A percentile compares a stretch with the other conserved stretches of the same genome.
Evolutionary conservation across 306 rosid genomes (phyloP).

Genomic region (Lathyrus oleraceus): DNA sequence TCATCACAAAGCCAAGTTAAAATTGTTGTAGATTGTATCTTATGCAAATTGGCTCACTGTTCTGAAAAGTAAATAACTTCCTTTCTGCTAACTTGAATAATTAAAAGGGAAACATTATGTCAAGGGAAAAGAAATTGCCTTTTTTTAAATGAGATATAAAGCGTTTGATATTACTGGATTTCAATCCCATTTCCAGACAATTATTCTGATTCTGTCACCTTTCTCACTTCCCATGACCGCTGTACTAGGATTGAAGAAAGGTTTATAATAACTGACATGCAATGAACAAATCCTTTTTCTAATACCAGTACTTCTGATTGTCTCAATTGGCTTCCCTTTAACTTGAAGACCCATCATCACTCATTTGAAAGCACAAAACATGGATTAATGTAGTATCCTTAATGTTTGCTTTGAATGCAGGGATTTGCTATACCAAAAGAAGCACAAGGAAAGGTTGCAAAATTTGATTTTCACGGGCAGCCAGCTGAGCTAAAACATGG

Average conservation of each 20-base stretch:
- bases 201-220: conserved; percentile 2
- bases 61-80: neutral
- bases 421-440: conserved; percentile 94
- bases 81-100: conserved; percentile 24
- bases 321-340: conserved; percentile 26
- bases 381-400: conserved; percentile 17
- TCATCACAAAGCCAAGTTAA: conserved; percentile 3
- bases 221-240: conserved; percentile 23
- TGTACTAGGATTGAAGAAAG: neutral
- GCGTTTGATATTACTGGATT: conserved; percentile 10
- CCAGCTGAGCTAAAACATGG: conserved; percentile 95
- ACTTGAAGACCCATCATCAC: conserved; percentile 23
- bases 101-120: neutral
- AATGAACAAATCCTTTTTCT: conserved; percentile 10
- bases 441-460: conserved; percentile 72
- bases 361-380: conserved; percentile 20
- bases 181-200: conserved; percentile 9
- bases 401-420: conserved; percentile 43
- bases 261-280: conserved; percentile 6
- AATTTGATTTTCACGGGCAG: conserved; percentile 86
- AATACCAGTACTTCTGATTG: conserved; percentile 23
- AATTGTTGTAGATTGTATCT: neutral
- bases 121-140: neutral
- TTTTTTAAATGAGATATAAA: neutral
- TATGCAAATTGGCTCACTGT: conserved; percentile 5